These are phyloP conservation scores for Thalassiosira hispida DNA, from an alignment of 352 stramenopile genomes.

Conservation along the genomic window DNA sequence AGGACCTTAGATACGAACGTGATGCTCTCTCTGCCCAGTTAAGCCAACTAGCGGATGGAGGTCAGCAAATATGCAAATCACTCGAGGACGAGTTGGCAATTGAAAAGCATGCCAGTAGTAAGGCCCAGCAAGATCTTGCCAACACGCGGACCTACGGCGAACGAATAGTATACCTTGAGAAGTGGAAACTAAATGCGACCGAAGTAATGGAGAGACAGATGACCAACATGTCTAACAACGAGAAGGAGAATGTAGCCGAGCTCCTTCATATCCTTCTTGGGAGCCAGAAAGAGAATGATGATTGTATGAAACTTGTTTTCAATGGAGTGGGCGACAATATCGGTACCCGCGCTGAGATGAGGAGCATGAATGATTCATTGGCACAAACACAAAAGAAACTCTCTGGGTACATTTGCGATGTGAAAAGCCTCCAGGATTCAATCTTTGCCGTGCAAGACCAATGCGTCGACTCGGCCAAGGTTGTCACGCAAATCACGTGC, in stretches of 20 bases:
- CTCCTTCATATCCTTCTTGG: not conserved
- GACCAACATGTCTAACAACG: not conserved
- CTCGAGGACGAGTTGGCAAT: conserved; percentile 26
- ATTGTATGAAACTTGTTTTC: not conserved
- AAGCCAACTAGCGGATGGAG: conserved; percentile 7
- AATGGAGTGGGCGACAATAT: not conserved
- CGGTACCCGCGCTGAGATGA: conserved; percentile 7
- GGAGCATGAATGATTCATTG: conserved; percentile 16
- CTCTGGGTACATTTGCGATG: conserved; percentile 27
- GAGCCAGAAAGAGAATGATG: not conserved
- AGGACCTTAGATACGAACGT: conserved; percentile 19
- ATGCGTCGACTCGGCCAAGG: conserved; percentile 25
- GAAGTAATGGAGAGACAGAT: conserved; percentile 18
- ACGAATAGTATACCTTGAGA: conserved; percentile 18
- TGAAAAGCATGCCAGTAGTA: not conserved
- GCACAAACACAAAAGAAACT: conserved; percentile 19
- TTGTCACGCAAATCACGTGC: conserved; percentile 34
- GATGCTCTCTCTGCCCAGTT: conserved; percentile 26
- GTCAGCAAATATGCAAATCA: conserved; percentile 13
- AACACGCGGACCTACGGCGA: conserved; percentile 1
- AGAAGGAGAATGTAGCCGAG: not conserved
- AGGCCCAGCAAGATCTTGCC: not conserved
- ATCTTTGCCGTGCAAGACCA: conserved; percentile 19
- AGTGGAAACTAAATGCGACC: conserved; percentile 24
- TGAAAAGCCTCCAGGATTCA: conserved; percentile 14